phyloP scores from a whole-genome alignment of 495 filamentous ascomycete genomes.

The Amniculicola lignicola region DNA sequence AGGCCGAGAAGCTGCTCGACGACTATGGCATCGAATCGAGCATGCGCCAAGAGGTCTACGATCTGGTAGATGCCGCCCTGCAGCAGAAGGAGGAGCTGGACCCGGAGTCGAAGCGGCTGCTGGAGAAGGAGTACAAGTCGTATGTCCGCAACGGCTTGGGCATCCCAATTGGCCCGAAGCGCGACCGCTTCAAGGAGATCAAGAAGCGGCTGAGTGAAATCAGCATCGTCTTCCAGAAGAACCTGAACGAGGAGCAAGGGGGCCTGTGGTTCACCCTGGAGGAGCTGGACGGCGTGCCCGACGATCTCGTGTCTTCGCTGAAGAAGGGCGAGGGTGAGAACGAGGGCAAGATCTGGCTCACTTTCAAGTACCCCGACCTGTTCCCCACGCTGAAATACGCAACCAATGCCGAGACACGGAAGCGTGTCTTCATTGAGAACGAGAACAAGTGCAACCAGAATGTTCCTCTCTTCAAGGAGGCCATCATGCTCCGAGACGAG shows the following conservation, averaged over 20 bases:
- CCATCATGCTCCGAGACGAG: conserved; percentile 86
- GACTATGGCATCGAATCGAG: conserved; percentile 63
- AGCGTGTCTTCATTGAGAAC: conserved; percentile 57
- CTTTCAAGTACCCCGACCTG: conserved; percentile 68
- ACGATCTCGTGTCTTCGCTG: conserved; percentile 54
- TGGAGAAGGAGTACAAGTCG: conserved; percentile 67
- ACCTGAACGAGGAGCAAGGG: conserved; percentile 65
- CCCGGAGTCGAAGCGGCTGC: conserved; percentile 58
- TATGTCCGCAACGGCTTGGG: conserved; percentile 63
- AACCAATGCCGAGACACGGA: conserved; percentile 55
- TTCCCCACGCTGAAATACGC: conserved; percentile 65
- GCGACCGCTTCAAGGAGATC: conserved; percentile 69
- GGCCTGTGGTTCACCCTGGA: conserved; percentile 63
- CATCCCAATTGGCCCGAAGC: conserved; percentile 57
- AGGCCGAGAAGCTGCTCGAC: conserved; percentile 65
- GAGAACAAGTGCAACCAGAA: conserved; percentile 88
- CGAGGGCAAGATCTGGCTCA: conserved; percentile 60
- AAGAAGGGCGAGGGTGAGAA: conserved; percentile 49
- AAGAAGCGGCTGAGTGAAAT: conserved; percentile 66
- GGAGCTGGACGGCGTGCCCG: conserved; percentile 61
- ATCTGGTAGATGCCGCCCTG: conserved; percentile 59
- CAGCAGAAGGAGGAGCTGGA: conserved; percentile 60
- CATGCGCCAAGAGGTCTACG: conserved; percentile 68
- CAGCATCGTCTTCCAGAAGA: conserved; percentile 66
- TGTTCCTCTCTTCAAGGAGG: conserved; percentile 78